Base-by-base conservation (phyloP, 192 early-diverging fungal genomes). In the Paraglomus occultum region DNA sequence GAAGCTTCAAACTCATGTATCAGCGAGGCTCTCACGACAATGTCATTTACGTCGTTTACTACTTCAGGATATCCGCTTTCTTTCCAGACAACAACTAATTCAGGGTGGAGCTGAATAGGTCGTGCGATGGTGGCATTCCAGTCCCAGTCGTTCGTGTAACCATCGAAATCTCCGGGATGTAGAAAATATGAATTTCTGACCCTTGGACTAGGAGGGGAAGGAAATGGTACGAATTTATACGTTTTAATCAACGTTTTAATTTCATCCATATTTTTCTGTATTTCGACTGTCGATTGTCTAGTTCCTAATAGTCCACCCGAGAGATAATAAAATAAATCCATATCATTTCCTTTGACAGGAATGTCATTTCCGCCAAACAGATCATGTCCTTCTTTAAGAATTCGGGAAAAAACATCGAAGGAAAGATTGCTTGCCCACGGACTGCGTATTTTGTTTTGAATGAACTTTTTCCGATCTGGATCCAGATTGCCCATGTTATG, bases 11-110 rank as follows among this genome's bases (percentile, higher is more conserved):
- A 66, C 5, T 52, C n/a, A 0, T 42, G 50, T 8, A 52, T 42
- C 1, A 66, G 12, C 0, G 64, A 48, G 0, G 49, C 50, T 51
- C 44, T 48, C 50, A 66, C 52, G 1, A 66, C 64, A 10, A 52
- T 8, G 15, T 66, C 64, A 12, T 66, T 66, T 5, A 66, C 64
- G 52, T 66, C 64, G 6, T 52, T 31, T 20, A 48, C 50, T 18
- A 66, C 52, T 51, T 40, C 64, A 18, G 46, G 8, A 52, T 66
- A 66, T 0, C 50, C 64, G 1, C 18, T n/a, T 22, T 20, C 23
- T 52, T 51, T 66, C 64, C 64, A 66, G 11, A 51, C 12, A 40
- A 10, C 8, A 0, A 66, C 38, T 1, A 66, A 66, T 9, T 38
- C 48, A 0, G 47, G 47, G 52, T 51, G 31, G 52, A 66, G 50